A percentile compares a stretch with the other conserved stretches of the same genome.
Evolutionary conservation across 768 basidiomycete species (phyloP).

Genomic region (Suillus discolor): DNA sequence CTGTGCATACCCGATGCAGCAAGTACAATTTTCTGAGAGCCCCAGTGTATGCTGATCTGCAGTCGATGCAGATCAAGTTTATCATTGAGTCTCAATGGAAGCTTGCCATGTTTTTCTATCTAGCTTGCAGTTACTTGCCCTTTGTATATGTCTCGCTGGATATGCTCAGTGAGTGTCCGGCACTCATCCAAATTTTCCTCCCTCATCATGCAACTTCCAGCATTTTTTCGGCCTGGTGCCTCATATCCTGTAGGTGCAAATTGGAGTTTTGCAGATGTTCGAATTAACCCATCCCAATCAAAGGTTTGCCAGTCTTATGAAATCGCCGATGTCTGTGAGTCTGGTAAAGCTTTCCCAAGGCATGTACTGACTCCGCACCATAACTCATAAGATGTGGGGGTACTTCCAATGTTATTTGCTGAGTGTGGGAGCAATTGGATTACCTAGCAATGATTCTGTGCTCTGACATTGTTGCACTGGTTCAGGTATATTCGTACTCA

Average conservation of each 20-base stretch:
- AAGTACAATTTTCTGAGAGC: not conserved
- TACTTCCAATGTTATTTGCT: no score
- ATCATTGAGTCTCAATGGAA: slow-evolving; percentile 40
- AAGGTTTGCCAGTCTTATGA: not conserved
- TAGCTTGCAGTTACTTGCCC: not conserved
- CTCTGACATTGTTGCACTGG: not conserved
- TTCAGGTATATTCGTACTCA: not conserved
- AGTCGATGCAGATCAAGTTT: slow-evolving; percentile 16
- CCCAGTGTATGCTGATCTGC: not conserved
- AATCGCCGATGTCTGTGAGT: not conserved
- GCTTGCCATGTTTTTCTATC: not conserved
- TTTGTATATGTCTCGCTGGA: not conserved
- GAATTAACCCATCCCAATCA: not conserved
- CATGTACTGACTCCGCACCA: not conserved
- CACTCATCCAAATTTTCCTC: not conserved
- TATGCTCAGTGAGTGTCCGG: not conserved
- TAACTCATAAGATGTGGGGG: not conserved
- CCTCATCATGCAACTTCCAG: not conserved
- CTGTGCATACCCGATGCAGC: not conserved
- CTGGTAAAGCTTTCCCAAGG: not conserved
- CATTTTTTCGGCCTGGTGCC: not conserved
- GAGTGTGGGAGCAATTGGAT: not conserved
- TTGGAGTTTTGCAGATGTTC: not conserved
- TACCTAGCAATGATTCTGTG: not conserved
- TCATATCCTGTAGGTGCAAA: not conserved